These are phyloP conservation scores for Juncus inflexus DNA, from an alignment of 176 grass and related monocot species.

Conservation along the genomic window DNA sequence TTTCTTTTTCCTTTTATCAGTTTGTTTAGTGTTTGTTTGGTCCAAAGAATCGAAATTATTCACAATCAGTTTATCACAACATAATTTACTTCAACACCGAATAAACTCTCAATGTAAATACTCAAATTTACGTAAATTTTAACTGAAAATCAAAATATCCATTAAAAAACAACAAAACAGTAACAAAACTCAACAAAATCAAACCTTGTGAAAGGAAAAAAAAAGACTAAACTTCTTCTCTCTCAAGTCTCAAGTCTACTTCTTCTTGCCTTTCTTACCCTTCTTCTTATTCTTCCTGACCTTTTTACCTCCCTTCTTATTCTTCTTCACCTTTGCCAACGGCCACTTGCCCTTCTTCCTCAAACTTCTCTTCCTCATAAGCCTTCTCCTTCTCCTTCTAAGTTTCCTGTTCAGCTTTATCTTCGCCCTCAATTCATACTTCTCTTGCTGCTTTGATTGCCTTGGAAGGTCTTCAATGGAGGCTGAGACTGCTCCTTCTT, in stretches of 20 bases:
- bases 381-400: conserved; percentile 56
- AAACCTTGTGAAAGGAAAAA: conserved; percentile 5
- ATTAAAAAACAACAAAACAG: conserved; percentile 10
- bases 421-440: conserved; percentile 44
- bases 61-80: no score
- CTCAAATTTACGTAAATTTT: not conserved
- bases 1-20: no score
- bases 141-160: conserved; percentile 2
- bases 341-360: conserved; percentile 93
- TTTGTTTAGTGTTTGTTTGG: no score
- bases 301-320: conserved; percentile 44
- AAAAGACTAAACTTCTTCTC: conserved; percentile 1
- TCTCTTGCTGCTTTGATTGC: conserved; percentile 69
- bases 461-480: conserved; percentile 58
- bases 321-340: conserved; percentile 83
- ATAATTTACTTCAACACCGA: not conserved
- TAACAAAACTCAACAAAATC: not conserved
- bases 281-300: conserved; percentile 14
- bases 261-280: conserved; percentile 14
- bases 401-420: conserved; percentile 75
- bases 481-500: conserved; percentile 26
- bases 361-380: conserved; percentile 66
- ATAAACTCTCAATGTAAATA: not conserved
- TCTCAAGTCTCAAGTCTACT: not conserved
- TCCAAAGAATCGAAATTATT: no score